Evolutionary conservation across 139 green algal genomes (phyloP).

Genomic region (Coelastrella sp.): DNA sequence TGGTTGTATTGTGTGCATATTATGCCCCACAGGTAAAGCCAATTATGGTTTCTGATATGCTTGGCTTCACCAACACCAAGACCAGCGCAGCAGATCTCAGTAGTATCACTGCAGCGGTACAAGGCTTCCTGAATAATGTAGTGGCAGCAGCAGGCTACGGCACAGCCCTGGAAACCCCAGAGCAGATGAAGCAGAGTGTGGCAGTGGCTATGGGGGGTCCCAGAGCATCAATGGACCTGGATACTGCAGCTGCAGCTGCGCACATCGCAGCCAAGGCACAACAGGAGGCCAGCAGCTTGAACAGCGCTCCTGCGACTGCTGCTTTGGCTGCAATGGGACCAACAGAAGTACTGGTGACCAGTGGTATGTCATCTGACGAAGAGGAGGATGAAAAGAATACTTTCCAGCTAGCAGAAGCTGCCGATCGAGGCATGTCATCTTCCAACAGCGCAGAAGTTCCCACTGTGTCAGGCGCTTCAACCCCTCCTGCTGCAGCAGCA

Average conservation of each 20-base stretch:
- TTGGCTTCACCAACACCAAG: slow-evolving; percentile 63
- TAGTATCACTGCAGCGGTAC: slow-evolving; percentile 56
- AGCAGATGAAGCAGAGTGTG: slow-evolving; percentile 51
- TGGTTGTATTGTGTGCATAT: not conserved
- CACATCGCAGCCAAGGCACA: not conserved
- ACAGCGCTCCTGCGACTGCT: not conserved
- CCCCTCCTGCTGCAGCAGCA: slow-evolving; percentile 10
- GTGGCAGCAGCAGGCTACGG: slow-evolving; percentile 59
- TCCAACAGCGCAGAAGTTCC: not conserved
- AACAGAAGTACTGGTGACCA: not conserved
- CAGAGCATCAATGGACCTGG: not conserved
- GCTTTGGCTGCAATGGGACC: not conserved
- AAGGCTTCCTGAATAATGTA: slow-evolving; percentile 93
- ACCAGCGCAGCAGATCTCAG: not conserved
- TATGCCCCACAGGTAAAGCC: slow-evolving; percentile 57
- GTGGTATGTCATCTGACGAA: slow-evolving; percentile 2
- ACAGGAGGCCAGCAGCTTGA: not conserved
- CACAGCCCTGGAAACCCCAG: slow-evolving; percentile 5
- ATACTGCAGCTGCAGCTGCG: slow-evolving; percentile 9
- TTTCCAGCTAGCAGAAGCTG: slow-evolving; percentile 36
- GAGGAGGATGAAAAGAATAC: slow-evolving; percentile 45
- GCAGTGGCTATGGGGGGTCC: slow-evolving; percentile 40
- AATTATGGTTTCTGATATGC: slow-evolving; percentile 80
- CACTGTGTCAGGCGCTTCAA: not conserved
- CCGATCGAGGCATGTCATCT: not conserved